Percentiles rank a stretch among this genome's conserved stretches.
Conservation (phyloP, 1,139 yeast species). For the Dujonia santamariae region DNA sequence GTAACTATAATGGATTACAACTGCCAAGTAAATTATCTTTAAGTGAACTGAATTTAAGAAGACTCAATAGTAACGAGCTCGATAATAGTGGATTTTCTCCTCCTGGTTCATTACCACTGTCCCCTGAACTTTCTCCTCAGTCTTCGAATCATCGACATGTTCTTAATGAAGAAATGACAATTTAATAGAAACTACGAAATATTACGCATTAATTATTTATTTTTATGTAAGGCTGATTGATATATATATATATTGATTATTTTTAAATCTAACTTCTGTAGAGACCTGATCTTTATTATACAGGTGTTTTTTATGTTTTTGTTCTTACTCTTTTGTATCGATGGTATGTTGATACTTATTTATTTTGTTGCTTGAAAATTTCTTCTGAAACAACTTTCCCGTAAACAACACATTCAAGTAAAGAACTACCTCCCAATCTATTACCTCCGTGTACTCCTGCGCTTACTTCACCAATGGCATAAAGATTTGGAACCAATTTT, state of each 20-base stretch:
- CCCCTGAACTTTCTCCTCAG: slow-evolving; percentile 3
- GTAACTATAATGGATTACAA: not conserved
- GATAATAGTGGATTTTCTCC: slow-evolving; percentile 2
- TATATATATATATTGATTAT: too few species aligned
- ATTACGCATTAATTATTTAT: too few species aligned
- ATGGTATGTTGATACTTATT: too few species aligned
- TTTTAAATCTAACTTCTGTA: too few species aligned
- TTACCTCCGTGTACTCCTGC: slow-evolving; percentile 41
- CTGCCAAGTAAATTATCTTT: slow-evolving; percentile 6
- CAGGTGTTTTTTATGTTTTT: too few species aligned
- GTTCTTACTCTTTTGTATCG: too few species aligned
- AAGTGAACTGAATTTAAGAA: slow-evolving; percentile 8
- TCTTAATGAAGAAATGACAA: too few species aligned
- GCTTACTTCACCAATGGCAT: slow-evolving; percentile 38
- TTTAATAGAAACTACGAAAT: too few species aligned
- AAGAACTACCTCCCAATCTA: slow-evolving; percentile 36
- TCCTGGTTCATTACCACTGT: not conserved
- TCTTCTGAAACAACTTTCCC: slow-evolving; percentile 20
- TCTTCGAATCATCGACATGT: too few species aligned
- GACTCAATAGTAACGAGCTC: slow-evolving; percentile 4
- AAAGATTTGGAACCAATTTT: slow-evolving; percentile 20
- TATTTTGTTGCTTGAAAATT: too few species aligned
- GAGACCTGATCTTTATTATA: too few species aligned
- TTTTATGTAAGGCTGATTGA: too few species aligned
- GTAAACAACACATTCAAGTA: slow-evolving; percentile 40